Percentiles rank a stretch among this genome's conserved stretches.
These are phyloP conservation scores for Solanum gracilifrons DNA, from an alignment of 257 asterid species.

Conservation along the genomic window DNA sequence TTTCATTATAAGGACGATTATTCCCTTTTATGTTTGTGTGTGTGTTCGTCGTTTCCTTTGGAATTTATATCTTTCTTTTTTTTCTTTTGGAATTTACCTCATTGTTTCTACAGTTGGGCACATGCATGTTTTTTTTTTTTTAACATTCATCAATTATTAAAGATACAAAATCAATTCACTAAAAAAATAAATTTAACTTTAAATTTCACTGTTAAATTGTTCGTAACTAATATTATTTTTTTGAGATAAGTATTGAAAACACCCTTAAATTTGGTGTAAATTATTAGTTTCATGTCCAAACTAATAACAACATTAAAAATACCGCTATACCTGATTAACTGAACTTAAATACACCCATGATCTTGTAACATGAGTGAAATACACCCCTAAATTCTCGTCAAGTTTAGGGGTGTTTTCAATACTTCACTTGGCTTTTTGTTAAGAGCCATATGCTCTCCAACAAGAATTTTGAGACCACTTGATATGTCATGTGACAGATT, in stretches of 20 bases:
- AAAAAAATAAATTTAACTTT: background rate
- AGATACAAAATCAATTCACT: background rate
- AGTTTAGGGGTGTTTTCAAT: background rate
- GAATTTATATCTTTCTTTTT: background rate
- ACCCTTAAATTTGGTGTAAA: too few species aligned
- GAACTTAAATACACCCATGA: background rate
- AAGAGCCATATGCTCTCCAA: background rate
- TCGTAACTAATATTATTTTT: background rate
- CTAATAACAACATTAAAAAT: background rate
- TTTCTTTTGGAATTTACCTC: background rate
- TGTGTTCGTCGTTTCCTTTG: conserved; percentile 45
- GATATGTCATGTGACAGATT: background rate
- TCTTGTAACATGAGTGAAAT: background rate
- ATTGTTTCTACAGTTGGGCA: conserved; percentile 24
- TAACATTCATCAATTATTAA: background rate
- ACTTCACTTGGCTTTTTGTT: background rate
- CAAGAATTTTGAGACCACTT: background rate
- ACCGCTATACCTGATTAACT: too few species aligned
- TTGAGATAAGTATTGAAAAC: background rate
- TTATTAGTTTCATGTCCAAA: background rate
- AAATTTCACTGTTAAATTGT: background rate
- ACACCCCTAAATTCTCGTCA: background rate
- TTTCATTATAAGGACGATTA: conserved; percentile 41
- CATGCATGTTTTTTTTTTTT: conserved; percentile 30
- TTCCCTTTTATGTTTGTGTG: conserved; percentile 44